A percentile compares a stretch with the other conserved stretches of the same genome.
Conservation (phyloP, 495 filamentous ascomycete genomes). For the Penicillium paradoxum region DNA sequence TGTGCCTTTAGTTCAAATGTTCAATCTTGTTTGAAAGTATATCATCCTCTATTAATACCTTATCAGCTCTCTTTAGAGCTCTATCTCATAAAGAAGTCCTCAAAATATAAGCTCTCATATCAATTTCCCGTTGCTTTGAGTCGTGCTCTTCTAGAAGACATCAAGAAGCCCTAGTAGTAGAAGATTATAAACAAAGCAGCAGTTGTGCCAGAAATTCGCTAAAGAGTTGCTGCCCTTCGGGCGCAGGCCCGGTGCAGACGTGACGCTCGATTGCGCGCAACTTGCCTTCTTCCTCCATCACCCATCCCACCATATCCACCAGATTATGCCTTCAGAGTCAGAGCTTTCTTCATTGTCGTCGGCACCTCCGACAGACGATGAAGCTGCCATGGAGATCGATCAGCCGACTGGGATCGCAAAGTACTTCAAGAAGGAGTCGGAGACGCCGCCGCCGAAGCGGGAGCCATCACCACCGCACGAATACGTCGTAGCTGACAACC, state of each 20-base stretch:
- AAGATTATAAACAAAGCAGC: constrained; percentile 1
- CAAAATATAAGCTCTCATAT: neutral
- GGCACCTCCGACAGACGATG: constrained; percentile 53
- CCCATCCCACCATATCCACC: constrained; percentile 26
- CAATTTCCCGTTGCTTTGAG: neutral
- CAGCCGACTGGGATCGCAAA: constrained; percentile 42
- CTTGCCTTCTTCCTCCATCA: constrained; percentile 23
- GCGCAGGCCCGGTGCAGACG: constrained; percentile 27
- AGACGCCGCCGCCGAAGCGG: constrained; percentile 66
- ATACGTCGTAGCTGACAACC: constrained; percentile 81
- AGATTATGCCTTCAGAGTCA: constrained; percentile 53
- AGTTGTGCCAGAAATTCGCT: constrained; percentile 12
- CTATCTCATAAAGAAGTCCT: neutral
- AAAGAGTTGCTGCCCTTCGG: constrained; percentile 16
- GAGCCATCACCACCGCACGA: constrained; percentile 83
- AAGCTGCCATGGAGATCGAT: constrained; percentile 40
- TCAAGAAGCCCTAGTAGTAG: neutral
- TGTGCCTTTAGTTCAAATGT: too few relatives aligned
- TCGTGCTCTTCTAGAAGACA: neutral
- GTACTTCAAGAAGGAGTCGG: constrained; percentile 48
- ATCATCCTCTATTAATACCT: neutral
- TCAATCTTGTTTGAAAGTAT: too few relatives aligned
- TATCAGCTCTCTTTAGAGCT: neutral
- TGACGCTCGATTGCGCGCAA: constrained; percentile 28
- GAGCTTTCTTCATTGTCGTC: constrained; percentile 57